Percentiles rank a stretch among this genome's conserved stretches.
phyloP scores from a whole-genome alignment of 352 stramenopile genomes.

The Pilasporangium apinafurcum region DNA sequence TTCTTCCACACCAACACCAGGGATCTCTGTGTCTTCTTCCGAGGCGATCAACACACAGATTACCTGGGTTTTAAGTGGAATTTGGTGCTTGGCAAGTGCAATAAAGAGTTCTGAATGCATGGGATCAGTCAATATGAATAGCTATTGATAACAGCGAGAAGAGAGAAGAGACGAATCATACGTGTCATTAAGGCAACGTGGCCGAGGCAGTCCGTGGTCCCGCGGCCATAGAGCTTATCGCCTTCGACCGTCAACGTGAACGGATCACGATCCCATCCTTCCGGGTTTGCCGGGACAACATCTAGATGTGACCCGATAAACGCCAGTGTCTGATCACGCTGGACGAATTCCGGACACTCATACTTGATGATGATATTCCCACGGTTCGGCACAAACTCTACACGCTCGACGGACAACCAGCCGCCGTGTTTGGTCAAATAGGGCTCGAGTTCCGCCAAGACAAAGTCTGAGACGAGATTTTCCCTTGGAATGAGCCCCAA shows the following conservation, averaged over 20 bases:
- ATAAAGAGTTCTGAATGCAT: slow-evolving; percentile 40
- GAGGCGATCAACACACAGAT: slow-evolving; percentile 89
- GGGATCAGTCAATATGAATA: not conserved
- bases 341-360: slow-evolving; percentile 22
- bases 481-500: slow-evolving; percentile 76
- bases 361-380: slow-evolving; percentile 93
- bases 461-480: slow-evolving; percentile 86
- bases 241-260: slow-evolving; percentile 87
- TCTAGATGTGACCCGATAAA: slow-evolving; percentile 90
- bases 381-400: slow-evolving; percentile 79
- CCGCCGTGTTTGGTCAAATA: slow-evolving; percentile 66
- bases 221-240: slow-evolving; percentile 90
- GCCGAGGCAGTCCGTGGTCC: slow-evolving; percentile 91
- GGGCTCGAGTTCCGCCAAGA: slow-evolving; percentile 77
- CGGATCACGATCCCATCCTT: slow-evolving; percentile 86
- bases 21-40: slow-evolving; percentile 81
- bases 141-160: not conserved
- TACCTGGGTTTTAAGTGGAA: slow-evolving; percentile 71
- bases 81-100: slow-evolving; percentile 67
- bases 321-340: slow-evolving; percentile 63
- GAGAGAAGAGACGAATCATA: not conserved
- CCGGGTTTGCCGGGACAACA: slow-evolving; percentile 90
- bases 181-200: slow-evolving; percentile 90
- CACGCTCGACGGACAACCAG: slow-evolving; percentile 57
- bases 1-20: slow-evolving; percentile 84